Conservation (phyloP, 1,284 basidiomycete species). For the Thelephora terrestris region DNA sequence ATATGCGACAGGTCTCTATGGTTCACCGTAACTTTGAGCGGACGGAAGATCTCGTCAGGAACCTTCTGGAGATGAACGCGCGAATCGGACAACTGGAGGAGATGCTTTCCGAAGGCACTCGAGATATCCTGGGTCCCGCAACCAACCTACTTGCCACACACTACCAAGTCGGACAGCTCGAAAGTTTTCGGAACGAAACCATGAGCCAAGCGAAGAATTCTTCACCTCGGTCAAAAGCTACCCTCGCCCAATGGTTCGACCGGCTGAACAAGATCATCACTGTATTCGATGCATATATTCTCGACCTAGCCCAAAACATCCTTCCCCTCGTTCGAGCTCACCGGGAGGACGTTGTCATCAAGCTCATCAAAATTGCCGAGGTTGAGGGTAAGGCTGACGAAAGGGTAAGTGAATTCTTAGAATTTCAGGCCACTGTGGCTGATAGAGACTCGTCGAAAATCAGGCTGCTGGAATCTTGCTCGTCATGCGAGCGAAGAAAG, state of each 20-base stretch:
- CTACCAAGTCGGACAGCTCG: slow-evolving; percentile 83
- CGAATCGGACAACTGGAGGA: slow-evolving; percentile 74
- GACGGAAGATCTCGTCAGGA: slow-evolving; percentile 92
- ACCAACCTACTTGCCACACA: slow-evolving; percentile 87
- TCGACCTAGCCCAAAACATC: slow-evolving; percentile 69
- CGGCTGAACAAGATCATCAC: slow-evolving; percentile 76
- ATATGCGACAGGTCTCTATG: slow-evolving; percentile 69
- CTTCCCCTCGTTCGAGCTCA: slow-evolving; percentile 77
- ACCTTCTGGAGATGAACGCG: slow-evolving; percentile 81
- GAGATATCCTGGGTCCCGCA: slow-evolving; percentile 72
- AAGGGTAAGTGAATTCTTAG: slow-evolving; percentile 47
- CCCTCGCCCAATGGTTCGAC: slow-evolving; percentile 76
- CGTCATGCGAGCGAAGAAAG: slow-evolving; percentile 86
- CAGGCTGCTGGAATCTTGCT: slow-evolving; percentile 88
- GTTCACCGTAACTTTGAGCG: slow-evolving; percentile 94
- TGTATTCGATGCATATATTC: slow-evolving; percentile 83
- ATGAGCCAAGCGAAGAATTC: slow-evolving; percentile 87
- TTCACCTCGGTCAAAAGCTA: slow-evolving; percentile 56
- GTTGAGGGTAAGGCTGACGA: slow-evolving; percentile 91
- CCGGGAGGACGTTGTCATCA: slow-evolving; percentile 78
- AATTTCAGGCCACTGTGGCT: background rate
- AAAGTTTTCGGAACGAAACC: slow-evolving; percentile 88
- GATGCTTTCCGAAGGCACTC: slow-evolving; percentile 68
- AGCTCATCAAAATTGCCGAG: slow-evolving; percentile 89
- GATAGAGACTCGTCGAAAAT: background rate